Evolutionary conservation across 768 basidiomycete species (phyloP).

Genomic region (Naematelia aurantialba): DNA sequence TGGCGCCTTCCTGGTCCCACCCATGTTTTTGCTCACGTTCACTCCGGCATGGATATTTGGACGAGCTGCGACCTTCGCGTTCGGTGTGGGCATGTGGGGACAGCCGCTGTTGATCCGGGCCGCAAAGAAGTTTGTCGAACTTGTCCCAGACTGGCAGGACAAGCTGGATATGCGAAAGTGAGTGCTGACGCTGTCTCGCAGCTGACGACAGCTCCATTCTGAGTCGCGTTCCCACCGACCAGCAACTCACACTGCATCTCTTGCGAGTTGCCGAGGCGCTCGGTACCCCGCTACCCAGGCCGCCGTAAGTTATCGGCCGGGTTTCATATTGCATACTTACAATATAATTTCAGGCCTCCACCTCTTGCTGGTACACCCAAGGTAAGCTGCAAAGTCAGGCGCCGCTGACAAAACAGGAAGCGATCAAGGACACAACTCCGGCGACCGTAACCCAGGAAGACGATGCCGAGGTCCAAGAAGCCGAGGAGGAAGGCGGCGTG

Average conservation of each 20-base stretch:
- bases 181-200: slow-evolving; percentile 3
- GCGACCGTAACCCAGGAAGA: slow-evolving; percentile 39
- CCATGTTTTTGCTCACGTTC: slow-evolving; percentile 45
- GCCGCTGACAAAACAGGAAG: slow-evolving; percentile 30
- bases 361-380: slow-evolving; percentile 46
- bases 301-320: slow-evolving; percentile 38
- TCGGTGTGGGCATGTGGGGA: slow-evolving; percentile 52
- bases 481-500: slow-evolving; percentile 47
- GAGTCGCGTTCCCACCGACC: slow-evolving; percentile 52
- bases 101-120: slow-evolving; percentile 49
- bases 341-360: slow-evolving; percentile 30
- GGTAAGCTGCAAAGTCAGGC: slow-evolving; percentile 6
- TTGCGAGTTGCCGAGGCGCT: slow-evolving; percentile 49
- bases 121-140: slow-evolving; percentile 37
- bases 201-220: slow-evolving; percentile 45
- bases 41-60: slow-evolving; percentile 50
- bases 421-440: slow-evolving; percentile 44
- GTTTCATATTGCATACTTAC: not conserved
- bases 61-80: slow-evolving; percentile 43
- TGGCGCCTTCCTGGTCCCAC: slow-evolving; percentile 47
- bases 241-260: slow-evolving; percentile 51
- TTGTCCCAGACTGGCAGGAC: slow-evolving; percentile 51
- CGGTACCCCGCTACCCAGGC: slow-evolving; percentile 41
- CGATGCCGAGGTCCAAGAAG: slow-evolving; percentile 40
- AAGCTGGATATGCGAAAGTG: slow-evolving; percentile 51